A percentile compares a stretch with the other conserved stretches of the same genome.
These are phyloP conservation scores for Emericellopsis terricola DNA, from an alignment of 495 filamentous ascomycete genomes.

Conservation along the genomic window DNA sequence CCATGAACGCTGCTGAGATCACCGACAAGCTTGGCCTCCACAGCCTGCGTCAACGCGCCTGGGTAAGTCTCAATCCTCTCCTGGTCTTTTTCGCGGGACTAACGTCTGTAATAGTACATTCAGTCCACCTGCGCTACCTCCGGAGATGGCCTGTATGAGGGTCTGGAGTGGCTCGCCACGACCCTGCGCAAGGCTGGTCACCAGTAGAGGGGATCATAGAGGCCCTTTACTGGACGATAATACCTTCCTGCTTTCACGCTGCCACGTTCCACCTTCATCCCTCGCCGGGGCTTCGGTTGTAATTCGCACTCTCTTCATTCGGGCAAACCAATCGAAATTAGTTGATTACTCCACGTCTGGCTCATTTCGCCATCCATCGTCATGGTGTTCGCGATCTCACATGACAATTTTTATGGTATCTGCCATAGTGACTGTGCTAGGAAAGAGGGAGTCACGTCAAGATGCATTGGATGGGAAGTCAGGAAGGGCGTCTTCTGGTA, in stretches of 20 bases:
- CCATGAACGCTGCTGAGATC: slow-evolving; percentile 98
- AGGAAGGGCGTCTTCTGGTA: background rate
- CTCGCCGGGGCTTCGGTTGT: slow-evolving; percentile 24
- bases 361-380: background rate
- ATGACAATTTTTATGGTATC: background rate
- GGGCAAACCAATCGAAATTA: slow-evolving; percentile 22
- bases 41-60: slow-evolving; percentile 91
- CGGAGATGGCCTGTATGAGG: slow-evolving; percentile 98
- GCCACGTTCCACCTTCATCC: slow-evolving; percentile 11
- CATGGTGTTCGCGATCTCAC: slow-evolving; percentile 1
- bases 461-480: background rate
- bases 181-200: slow-evolving; percentile 83
- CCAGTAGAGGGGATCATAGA: slow-evolving; percentile 34
- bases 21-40: slow-evolving; percentile 99
- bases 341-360: slow-evolving; percentile 2
- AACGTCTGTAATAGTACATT: slow-evolving; percentile 62
- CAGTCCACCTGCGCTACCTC: slow-evolving; percentile 99
- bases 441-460: background rate
- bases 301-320: slow-evolving; percentile 21
- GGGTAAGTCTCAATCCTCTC: slow-evolving; percentile 54
- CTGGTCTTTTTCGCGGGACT: slow-evolving; percentile 1
- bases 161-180: slow-evolving; percentile 97
- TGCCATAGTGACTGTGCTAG: background rate
- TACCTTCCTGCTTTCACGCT: slow-evolving; percentile 3
- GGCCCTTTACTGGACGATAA: slow-evolving; percentile 7